phyloP scores from a whole-genome alignment of 768 basidiomycete species.

The Leccinum barrowsii region DNA sequence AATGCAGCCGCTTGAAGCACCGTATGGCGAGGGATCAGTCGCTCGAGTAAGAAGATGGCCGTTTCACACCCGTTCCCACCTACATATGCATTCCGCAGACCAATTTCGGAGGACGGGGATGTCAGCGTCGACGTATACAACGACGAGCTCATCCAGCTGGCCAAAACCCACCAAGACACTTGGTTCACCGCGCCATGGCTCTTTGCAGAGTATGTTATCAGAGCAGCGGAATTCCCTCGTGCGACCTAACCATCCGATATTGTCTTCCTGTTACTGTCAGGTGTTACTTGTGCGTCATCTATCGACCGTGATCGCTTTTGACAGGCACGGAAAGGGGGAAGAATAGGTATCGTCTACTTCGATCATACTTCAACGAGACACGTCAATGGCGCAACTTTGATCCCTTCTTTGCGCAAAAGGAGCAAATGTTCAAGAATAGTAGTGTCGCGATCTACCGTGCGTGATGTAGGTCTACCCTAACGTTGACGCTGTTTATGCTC shows the following conservation, averaged over 20 bases:
- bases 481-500: not conserved
- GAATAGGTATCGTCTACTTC: conserved; percentile 76
- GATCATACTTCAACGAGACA: conserved; percentile 67
- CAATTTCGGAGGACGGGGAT: conserved; percentile 73
- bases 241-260: not conserved
- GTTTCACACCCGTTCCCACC: not conserved
- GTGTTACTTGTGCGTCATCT: conserved; percentile 62
- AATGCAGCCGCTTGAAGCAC: conserved; percentile 78
- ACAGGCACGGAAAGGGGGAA: not conserved
- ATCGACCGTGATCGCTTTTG: not conserved
- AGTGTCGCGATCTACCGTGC: conserved; percentile 72
- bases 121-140: conserved; percentile 75
- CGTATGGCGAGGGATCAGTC: conserved; percentile 77
- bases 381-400: conserved; percentile 73
- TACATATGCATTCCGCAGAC: conserved; percentile 38
- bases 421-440: conserved; percentile 77
- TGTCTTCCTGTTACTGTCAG: conserved; percentile 31
- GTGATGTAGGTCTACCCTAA: conserved; percentile 21
- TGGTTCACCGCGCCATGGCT: conserved; percentile 97
- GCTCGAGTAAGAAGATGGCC: conserved; percentile 52
- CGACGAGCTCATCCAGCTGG: conserved; percentile 53
- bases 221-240: not conserved
- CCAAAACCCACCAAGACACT: conserved; percentile 48
- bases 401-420: conserved; percentile 79
- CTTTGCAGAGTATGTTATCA: conserved; percentile 76